Conservation (phyloP, 129 eudicot species). For the Helichrysum umbraculigerum region DNA sequence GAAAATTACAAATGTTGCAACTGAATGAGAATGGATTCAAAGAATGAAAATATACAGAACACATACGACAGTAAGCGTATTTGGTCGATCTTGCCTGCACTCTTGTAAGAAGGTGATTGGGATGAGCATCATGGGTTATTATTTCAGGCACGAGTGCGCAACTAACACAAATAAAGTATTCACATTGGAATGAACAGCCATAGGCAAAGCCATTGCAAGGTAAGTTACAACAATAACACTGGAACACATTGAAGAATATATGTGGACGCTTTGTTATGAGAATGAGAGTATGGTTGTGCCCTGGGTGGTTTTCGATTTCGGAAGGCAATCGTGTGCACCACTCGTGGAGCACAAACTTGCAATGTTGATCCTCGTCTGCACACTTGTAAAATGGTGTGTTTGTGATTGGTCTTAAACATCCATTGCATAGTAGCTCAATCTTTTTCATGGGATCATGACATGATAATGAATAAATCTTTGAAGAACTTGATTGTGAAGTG, state of each 20-base stretch:
- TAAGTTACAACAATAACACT: background rate
- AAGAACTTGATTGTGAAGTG: background rate
- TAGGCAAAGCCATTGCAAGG: slow-evolving; percentile 1
- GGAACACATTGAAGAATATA: background rate
- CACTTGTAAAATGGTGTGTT: slow-evolving; percentile 18
- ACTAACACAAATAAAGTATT: background rate
- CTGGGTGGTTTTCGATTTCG: background rate
- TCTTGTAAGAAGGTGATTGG: background rate
- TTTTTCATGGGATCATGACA: slow-evolving; percentile 25
- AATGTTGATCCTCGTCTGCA: background rate
- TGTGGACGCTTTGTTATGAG: background rate
- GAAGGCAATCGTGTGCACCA: background rate
- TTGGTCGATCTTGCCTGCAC: background rate
- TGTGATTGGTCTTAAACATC: slow-evolving; percentile 24
- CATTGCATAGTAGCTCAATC: slow-evolving; percentile 15
- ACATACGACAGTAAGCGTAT: background rate
- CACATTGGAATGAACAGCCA: background rate
- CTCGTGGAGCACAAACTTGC: slow-evolving; percentile 2
- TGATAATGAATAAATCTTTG: background rate
- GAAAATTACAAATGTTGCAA: background rate
- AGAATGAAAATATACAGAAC: too few species aligned
- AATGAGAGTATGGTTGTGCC: background rate
- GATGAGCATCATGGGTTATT: background rate
- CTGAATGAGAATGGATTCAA: background rate
- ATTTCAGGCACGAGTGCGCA: background rate